Conservation (phyloP, 345 rosid species). For the Rhizophora mangle region DNA sequence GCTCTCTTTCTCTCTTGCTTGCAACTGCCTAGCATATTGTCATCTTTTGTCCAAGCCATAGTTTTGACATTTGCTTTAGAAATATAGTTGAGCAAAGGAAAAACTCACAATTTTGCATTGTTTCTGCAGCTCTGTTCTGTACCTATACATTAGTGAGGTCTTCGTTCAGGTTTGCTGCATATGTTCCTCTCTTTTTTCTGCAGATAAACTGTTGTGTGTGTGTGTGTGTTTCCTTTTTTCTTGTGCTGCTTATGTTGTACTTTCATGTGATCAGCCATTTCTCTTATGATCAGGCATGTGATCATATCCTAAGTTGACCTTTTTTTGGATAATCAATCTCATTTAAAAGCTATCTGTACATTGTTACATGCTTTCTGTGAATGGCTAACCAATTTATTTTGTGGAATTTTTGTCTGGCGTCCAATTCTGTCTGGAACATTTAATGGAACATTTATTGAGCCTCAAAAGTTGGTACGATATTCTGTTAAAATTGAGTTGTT, state of each 20-base stretch:
- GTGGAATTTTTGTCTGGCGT: not conserved
- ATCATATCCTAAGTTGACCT: not conserved
- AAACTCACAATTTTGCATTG: slow-evolving; percentile 27
- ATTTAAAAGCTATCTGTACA: not conserved
- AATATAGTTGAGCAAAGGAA: not conserved
- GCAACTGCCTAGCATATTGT: not conserved
- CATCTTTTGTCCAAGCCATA: not conserved
- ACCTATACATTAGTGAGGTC: slow-evolving; percentile 82
- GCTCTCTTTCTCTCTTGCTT: not conserved
- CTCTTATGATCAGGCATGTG: too few species aligned
- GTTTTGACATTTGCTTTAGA: not conserved
- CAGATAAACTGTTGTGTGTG: not conserved
- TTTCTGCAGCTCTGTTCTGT: slow-evolving; percentile 62
- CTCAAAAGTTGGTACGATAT: not conserved
- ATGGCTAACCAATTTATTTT: not conserved
- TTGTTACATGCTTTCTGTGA: not conserved
- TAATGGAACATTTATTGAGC: not conserved
- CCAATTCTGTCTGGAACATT: too few species aligned
- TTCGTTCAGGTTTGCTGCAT: slow-evolving; percentile 65
- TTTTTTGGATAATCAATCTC: not conserved
- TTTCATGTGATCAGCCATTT: too few species aligned
- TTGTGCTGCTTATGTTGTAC: not conserved
- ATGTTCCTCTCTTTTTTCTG: not conserved
- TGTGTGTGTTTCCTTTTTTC: not conserved
- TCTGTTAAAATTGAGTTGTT: not conserved